Percentiles rank a stretch among this genome's conserved stretches.
These are phyloP conservation scores for Meyerozyma sp. DNA, from an alignment of 1,139 yeast species.

Conservation along the genomic window DNA sequence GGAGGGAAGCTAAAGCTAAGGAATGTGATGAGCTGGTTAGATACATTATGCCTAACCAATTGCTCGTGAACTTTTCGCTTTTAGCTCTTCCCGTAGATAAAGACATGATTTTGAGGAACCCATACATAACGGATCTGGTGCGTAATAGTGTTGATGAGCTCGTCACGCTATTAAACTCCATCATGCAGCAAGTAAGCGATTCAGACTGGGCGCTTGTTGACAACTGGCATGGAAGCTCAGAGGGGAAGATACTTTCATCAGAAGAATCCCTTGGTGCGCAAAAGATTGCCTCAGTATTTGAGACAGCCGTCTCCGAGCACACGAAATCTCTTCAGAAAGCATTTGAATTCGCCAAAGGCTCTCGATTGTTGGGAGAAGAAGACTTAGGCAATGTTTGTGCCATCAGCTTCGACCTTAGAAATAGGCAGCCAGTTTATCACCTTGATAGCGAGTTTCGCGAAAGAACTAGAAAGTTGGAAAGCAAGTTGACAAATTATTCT, in stretches of 20 bases:
- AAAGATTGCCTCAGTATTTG: neutral
- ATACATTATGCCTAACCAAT: conserved; percentile 78
- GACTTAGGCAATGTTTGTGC: neutral
- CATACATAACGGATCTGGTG: conserved; percentile 50
- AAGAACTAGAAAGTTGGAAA: neutral
- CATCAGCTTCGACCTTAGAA: neutral
- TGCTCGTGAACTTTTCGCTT: conserved; percentile 58
- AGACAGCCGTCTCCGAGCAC: neutral
- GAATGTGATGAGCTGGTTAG: conserved; percentile 78
- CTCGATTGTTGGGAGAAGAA: neutral
- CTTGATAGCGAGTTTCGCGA: neutral
- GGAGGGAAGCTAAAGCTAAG: conserved; percentile 83
- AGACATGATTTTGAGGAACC: conserved; percentile 50
- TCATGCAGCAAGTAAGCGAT: neutral
- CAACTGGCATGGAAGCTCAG: neutral
- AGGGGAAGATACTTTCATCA: neutral
- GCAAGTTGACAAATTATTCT: neutral
- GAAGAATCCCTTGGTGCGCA: neutral
- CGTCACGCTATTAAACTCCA: conserved; percentile 33
- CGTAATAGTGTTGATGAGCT: conserved; percentile 53
- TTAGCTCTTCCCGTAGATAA: conserved; percentile 51
- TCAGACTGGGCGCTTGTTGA: conserved; percentile 1
- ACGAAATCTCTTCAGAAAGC: neutral
- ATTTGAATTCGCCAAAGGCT: neutral
- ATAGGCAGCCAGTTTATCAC: neutral